Conservation (phyloP, 2,329 filamentous ascomycete species). For the Coniella vitis region DNA sequence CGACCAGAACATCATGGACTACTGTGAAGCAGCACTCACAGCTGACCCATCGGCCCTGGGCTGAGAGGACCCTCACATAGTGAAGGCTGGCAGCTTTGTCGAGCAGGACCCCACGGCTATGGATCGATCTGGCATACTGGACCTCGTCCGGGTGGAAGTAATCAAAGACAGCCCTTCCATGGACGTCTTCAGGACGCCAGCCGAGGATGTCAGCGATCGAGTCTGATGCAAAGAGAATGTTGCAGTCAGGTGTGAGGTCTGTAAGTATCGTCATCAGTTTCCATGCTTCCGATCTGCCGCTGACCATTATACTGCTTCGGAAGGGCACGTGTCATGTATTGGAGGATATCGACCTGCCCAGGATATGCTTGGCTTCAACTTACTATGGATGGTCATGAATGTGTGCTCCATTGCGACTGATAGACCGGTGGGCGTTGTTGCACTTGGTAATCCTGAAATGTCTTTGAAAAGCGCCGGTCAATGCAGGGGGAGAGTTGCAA, state of each 20-base stretch:
- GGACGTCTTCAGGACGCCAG: slow-evolving; percentile 68
- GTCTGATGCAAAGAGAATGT: slow-evolving; percentile 76
- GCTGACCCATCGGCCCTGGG: slow-evolving; percentile 63
- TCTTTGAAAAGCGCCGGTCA: slow-evolving; percentile 17
- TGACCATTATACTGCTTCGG: neutral
- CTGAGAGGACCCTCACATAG: slow-evolving; percentile 67
- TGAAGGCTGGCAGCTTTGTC: slow-evolving; percentile 82
- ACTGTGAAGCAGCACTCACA: slow-evolving; percentile 89
- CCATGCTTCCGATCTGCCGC: neutral
- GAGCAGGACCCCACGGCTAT: slow-evolving; percentile 65
- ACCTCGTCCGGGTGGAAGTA: slow-evolving; percentile 82
- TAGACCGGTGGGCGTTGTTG: slow-evolving; percentile 7
- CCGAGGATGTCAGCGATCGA: slow-evolving; percentile 79
- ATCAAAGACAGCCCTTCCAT: slow-evolving; percentile 72
- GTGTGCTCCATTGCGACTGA: slow-evolving; percentile 64
- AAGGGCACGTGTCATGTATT: no score
- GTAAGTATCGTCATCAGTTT: slow-evolving; percentile 12
- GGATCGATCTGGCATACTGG: slow-evolving; percentile 64
- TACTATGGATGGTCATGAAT: slow-evolving; percentile 87
- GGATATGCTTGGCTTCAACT: slow-evolving; percentile 27
- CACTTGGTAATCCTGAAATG: slow-evolving; percentile 11
- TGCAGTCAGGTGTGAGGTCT: slow-evolving; percentile 71
- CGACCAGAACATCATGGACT: slow-evolving; percentile 81
- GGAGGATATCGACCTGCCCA: neutral
- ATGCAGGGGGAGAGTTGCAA: slow-evolving; percentile 4